Base-by-base conservation (phyloP, 1,284 basidiomycete species). In the Kalmanozyma brasiliensis region DNA sequence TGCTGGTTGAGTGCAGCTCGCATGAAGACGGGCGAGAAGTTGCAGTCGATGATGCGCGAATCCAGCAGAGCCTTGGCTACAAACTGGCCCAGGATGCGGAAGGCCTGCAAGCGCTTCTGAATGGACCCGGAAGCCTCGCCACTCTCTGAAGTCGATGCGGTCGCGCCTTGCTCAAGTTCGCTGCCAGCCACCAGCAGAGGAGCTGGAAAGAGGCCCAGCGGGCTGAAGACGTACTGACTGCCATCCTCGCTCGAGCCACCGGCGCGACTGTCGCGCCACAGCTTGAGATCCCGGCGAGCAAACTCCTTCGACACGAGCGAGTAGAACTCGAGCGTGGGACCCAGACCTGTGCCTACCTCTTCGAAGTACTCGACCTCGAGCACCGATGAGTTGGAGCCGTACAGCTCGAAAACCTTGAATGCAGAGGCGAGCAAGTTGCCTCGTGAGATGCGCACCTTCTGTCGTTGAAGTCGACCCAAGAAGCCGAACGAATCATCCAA, bases 291-390 rank as follows among this genome's bases (percentile, higher is more conserved):
- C 73, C 89, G 88, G 57, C 92, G 86, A 0, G 93, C 93, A 82
- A 97, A 96, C 83, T 95, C 94, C 79, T 89, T 90, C 45, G 92
- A 94, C 14, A 93, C 93, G 47, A 98, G 85, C 34, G 93, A 90
- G 83, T 97, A 98, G 84, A 98, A 98, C 84, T 98, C 96, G 32
- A 98, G 86, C n/a, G 96, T 98, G 7, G 94, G 96, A 3, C 96
- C 96, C 11, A 98, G 85, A 26, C 96, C 96, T 3, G 96, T 98
- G 20, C 96, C 96, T 46, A 97, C 95, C 85, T 99, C 96, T 80
- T 97, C 94, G 81, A 98, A 98, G 85, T 98, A 98, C 83, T 99
- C 94, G 49, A 98, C 93, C 82, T 98, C 95, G 19, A 98, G 87
- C 40, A 98, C 89, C 1, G 93, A 93, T 7, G 91, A 91, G 11